Conservation (phyloP, 371 early-diverging fungal genomes). For the Mortierella sp. region DNA sequence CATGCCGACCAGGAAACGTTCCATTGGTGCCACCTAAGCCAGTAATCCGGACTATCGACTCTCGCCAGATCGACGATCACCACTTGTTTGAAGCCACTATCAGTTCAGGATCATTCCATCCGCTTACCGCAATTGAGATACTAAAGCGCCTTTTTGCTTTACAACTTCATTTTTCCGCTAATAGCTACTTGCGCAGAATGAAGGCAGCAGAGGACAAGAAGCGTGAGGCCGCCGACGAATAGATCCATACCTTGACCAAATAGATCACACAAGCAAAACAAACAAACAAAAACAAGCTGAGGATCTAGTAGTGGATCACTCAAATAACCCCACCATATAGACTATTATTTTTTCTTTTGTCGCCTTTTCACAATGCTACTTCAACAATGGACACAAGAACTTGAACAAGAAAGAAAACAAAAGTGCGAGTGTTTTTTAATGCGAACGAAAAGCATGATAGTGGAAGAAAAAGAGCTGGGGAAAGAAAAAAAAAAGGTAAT, state of each 20-base stretch:
- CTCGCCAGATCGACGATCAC: neutral
- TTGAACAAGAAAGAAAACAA: neutral
- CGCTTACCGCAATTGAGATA: too few species aligned
- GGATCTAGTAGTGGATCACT: neutral
- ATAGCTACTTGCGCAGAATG: conserved; percentile 73
- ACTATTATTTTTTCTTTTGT: neutral
- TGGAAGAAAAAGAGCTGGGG: neutral
- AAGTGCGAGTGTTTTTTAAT: neutral
- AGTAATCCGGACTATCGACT: neutral
- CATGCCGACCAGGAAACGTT: neutral
- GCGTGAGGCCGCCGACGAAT: conserved; percentile 58
- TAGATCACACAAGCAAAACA: neutral
- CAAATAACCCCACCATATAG: neutral
- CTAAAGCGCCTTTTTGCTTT: neutral
- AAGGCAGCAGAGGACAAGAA: conserved; percentile 65
- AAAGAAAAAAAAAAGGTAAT: neutral
- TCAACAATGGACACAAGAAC: neutral
- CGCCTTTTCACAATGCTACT: neutral
- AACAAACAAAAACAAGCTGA: neutral
- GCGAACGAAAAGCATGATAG: neutral
- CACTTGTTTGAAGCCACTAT: neutral
- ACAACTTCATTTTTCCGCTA: neutral
- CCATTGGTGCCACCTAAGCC: neutral
- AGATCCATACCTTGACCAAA: conserved; percentile 15
- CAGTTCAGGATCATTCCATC: neutral